Conservation (phyloP, 495 filamentous ascomycete species). For the Sphaerosporella brunnea region DNA sequence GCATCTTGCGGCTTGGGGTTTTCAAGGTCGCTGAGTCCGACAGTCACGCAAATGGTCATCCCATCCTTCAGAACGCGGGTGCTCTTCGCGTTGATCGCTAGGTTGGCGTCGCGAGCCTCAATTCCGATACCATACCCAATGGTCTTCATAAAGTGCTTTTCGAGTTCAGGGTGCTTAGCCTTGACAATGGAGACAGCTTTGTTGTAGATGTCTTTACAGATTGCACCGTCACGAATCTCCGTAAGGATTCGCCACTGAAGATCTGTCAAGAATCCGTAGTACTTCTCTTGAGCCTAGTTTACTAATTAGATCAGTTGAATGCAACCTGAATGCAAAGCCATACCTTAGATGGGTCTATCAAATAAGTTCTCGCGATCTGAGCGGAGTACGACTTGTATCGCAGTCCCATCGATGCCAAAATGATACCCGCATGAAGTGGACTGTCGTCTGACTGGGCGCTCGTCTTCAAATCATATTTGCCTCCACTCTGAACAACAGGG, state of each 20-base stretch:
- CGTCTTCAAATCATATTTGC: constrained; percentile 77
- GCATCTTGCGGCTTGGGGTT: constrained; percentile 70
- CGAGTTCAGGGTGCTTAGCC: constrained; percentile 80
- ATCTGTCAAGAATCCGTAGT: constrained; percentile 78
- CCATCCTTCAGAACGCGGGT: constrained; percentile 69
- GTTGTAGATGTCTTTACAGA: constrained; percentile 75
- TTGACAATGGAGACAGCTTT: constrained; percentile 65
- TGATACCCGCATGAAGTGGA: constrained; percentile 81
- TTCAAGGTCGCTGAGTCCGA: constrained; percentile 72
- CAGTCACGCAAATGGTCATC: constrained; percentile 82
- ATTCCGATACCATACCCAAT: constrained; percentile 84
- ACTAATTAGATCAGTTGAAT: background rate
- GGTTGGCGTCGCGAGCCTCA: constrained; percentile 64
- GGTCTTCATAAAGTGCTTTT: constrained; percentile 80
- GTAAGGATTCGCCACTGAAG: constrained; percentile 77
- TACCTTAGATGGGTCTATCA: constrained; percentile 83
- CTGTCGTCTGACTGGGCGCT: constrained; percentile 56
- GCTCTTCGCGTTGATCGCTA: constrained; percentile 73
- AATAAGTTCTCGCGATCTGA: constrained; percentile 73
- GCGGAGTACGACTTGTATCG: constrained; percentile 90
- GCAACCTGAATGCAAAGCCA: background rate
- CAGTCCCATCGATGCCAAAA: constrained; percentile 75
- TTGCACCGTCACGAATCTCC: constrained; percentile 71
- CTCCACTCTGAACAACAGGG: constrained; percentile 88
- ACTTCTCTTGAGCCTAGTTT: constrained; percentile 53